phyloP scores from a whole-genome alignment of 169 alveolate species.

The Cryptosporidium sp. region DNA sequence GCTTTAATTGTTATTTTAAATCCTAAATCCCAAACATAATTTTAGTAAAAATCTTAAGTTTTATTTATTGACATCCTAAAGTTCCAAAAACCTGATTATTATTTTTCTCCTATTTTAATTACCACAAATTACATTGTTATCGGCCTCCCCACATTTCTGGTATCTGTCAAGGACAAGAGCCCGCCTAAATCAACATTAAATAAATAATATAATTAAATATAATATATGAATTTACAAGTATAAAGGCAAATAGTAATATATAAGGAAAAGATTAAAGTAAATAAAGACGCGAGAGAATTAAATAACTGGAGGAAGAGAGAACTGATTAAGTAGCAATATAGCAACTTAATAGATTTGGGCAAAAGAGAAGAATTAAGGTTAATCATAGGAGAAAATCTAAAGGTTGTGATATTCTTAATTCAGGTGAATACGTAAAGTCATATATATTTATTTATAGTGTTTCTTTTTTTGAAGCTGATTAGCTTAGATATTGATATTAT shows the following conservation, averaged over 20 bases:
- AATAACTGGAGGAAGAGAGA: constrained; percentile 7
- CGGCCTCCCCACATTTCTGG: neutral
- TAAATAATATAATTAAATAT: neutral
- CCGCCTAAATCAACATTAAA: neutral
- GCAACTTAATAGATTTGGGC: neutral
- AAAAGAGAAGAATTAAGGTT: neutral
- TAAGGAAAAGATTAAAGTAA: neutral
- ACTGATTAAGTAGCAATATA: neutral
- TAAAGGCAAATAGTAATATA: neutral
- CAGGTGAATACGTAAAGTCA: neutral
- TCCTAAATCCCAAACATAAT: neutral
- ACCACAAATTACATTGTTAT: neutral
- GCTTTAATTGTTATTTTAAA: neutral
- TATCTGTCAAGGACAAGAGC: neutral
- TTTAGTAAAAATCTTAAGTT: too few relatives aligned
- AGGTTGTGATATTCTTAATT: neutral
- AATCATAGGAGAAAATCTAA: neutral
- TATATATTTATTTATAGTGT: neutral
- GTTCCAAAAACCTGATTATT: too few relatives aligned
- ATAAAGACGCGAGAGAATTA: constrained; percentile 13
- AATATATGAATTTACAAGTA: neutral
- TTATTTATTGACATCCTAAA: too few relatives aligned
- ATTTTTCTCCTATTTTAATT: too few relatives aligned
- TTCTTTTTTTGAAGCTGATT: neutral
- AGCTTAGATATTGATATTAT: neutral